A percentile compares a stretch with the other conserved stretches of the same genome.
phyloP scores from a whole-genome alignment of 305 asterid species.

The Lippia alba region DNA sequence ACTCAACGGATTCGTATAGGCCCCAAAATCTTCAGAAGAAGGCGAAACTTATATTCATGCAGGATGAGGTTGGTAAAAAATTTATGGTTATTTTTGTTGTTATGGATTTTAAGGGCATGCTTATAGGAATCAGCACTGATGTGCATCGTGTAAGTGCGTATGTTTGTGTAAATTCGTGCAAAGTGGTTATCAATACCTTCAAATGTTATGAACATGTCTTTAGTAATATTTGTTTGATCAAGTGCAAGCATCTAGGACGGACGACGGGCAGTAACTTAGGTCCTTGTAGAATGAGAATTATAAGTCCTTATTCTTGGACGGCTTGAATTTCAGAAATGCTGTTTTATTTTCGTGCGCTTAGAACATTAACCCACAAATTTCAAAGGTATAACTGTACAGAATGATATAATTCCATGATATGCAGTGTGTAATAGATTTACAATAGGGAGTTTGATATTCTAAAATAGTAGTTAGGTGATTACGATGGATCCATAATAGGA shows the following conservation, averaged over 20 bases:
- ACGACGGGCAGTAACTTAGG: neutral
- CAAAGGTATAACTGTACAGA: too few relatives aligned
- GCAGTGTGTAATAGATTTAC: too few relatives aligned
- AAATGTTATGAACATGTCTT: neutral
- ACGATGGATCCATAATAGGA: too few relatives aligned
- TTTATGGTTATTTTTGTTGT: neutral
- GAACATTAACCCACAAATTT: too few relatives aligned
- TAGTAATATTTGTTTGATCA: neutral
- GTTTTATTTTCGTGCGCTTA: too few relatives aligned
- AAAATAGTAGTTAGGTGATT: too few relatives aligned
- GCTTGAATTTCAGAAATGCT: too few relatives aligned
- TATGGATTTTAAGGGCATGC: neutral
- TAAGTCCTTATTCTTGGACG: too few relatives aligned
- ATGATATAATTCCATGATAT: too few relatives aligned
- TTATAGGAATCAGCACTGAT: neutral
- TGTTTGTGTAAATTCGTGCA: neutral
- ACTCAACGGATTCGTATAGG: slow-evolving; percentile 42
- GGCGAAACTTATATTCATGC: slow-evolving; percentile 73
- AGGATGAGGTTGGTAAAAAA: slow-evolving; percentile 70
- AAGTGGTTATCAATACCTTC: neutral
- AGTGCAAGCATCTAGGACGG: neutral
- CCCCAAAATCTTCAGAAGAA: slow-evolving; percentile 61
- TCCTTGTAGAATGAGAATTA: neutral
- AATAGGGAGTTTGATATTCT: too few relatives aligned
- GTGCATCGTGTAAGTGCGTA: neutral